Conservation (phyloP, 257 asterid genomes). For the Solanum ahanhuiri region DNA sequence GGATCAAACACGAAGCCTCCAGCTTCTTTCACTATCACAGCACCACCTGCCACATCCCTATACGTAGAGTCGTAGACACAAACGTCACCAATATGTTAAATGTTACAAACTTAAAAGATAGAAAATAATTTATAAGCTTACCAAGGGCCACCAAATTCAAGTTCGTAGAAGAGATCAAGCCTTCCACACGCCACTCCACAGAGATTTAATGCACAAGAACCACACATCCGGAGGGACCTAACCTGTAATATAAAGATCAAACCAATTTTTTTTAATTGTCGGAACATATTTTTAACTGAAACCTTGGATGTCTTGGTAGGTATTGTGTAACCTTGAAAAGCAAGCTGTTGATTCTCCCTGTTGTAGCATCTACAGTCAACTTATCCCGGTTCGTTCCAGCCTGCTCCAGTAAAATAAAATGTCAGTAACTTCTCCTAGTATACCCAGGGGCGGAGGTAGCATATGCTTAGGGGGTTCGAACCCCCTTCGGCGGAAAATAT, state of each 20-base stretch:
- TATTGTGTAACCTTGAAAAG: constrained; percentile 51
- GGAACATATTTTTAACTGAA: neutral
- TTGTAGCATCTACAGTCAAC: constrained; percentile 47
- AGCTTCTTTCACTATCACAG: constrained; percentile 70
- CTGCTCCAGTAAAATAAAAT: constrained; percentile 25
- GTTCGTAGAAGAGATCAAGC: constrained; percentile 70
- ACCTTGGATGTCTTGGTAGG: neutral
- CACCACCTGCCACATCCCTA: constrained; percentile 94
- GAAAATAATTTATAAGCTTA: constrained; percentile 1
- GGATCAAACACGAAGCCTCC: constrained; percentile 83
- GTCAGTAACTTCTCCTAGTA: neutral
- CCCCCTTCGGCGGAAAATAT: too few relatives aligned
- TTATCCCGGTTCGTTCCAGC: constrained; percentile 72
- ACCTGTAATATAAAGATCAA: constrained; percentile 35
- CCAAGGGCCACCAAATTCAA: constrained; percentile 88
- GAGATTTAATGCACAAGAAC: constrained; percentile 83
- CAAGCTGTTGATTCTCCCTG: constrained; percentile 60
- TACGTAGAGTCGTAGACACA: neutral
- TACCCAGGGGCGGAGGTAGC: too few relatives aligned
- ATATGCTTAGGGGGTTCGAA: too few relatives aligned
- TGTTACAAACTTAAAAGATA: neutral
- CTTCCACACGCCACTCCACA: constrained; percentile 88
- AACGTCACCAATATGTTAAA: constrained; percentile 1
- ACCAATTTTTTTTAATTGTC: neutral
- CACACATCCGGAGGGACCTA: constrained; percentile 76